Evolutionary conservation across 306 rosid genomes (phyloP).

Genomic region (Macrotyloma uniflorum): DNA sequence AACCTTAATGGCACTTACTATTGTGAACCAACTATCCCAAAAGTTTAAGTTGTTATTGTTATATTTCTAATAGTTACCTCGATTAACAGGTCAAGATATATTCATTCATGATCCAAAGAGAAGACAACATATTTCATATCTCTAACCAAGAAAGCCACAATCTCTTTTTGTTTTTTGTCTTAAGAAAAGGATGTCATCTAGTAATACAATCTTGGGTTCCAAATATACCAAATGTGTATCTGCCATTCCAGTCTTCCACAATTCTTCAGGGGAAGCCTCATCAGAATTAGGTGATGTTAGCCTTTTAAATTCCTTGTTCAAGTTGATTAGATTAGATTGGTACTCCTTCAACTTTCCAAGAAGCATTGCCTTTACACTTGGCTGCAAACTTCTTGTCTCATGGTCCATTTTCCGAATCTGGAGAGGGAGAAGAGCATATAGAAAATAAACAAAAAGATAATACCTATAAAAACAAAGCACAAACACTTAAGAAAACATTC

Average conservation of each 20-base stretch:
- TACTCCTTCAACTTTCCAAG: conserved; percentile 89
- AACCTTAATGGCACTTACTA: conserved; percentile 7
- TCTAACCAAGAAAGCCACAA: conserved; percentile 28
- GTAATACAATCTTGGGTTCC: conserved; percentile 10
- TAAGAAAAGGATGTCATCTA: conserved; percentile 26
- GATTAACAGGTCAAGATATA: background rate
- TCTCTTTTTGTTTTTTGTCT: background rate
- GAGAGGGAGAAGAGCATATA: background rate
- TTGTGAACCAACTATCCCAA: background rate
- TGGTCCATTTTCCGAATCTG: conserved; percentile 94
- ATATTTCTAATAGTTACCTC: background rate
- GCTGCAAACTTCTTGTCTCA: conserved; percentile 88
- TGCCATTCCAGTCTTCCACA: conserved; percentile 69
- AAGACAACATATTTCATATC: conserved; percentile 1
- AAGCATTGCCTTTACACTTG: conserved; percentile 74
- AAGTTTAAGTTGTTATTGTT: background rate
- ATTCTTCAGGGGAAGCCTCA: conserved; percentile 74
- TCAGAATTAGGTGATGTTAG: conserved; percentile 70
- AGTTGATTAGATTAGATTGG: conserved; percentile 74
- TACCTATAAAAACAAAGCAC: background rate
- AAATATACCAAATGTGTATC: conserved; percentile 61
- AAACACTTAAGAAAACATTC: background rate
- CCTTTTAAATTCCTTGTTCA: conserved; percentile 83
- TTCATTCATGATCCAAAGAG: conserved; percentile 26
- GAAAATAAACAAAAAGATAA: conserved; percentile 16